These are phyloP conservation scores for Trichosphaerium sp. DNA, from an alignment of 78 protist genomes.

Conservation along the genomic window DNA sequence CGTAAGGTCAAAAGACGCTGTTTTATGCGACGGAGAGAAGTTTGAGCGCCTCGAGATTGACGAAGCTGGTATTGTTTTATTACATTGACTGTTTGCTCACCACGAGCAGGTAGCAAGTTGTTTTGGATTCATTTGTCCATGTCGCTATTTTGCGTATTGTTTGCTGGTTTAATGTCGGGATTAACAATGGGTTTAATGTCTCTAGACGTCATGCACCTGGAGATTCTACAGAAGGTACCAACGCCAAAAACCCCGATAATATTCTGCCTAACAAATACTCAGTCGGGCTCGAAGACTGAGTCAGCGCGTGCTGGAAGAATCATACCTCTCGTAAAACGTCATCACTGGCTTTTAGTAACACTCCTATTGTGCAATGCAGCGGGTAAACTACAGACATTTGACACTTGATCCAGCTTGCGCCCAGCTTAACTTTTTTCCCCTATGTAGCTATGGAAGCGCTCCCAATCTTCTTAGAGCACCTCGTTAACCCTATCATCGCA, in stretches of 20 bases:
- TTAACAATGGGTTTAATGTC: constrained; percentile 55
- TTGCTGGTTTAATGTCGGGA: constrained; percentile 57
- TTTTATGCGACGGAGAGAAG: too few relatives aligned
- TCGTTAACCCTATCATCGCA: constrained; percentile 37
- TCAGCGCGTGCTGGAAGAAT: not conserved
- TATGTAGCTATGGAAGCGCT: constrained; percentile 64
- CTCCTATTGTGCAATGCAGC: constrained; percentile 53
- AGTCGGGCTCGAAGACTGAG: not conserved
- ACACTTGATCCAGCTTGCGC: too few relatives aligned
- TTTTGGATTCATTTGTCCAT: too few relatives aligned
- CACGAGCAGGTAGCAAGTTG: too few relatives aligned
- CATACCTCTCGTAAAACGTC: not conserved
- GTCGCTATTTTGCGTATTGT: too few relatives aligned
- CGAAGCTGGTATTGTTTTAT: too few relatives aligned
- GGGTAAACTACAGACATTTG: too few relatives aligned
- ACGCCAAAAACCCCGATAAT: not conserved
- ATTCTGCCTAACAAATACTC: not conserved
- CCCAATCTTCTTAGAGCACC: constrained; percentile 50
- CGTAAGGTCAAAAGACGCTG: too few relatives aligned
- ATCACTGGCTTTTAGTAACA: constrained; percentile 57
- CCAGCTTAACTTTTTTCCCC: too few relatives aligned
- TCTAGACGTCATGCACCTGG: constrained; percentile 17
- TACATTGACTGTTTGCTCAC: too few relatives aligned
- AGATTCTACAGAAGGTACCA: not conserved
- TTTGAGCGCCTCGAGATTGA: too few relatives aligned